Conservation (phyloP, 139 green algal species). For the Chlorella sp. region DNA sequence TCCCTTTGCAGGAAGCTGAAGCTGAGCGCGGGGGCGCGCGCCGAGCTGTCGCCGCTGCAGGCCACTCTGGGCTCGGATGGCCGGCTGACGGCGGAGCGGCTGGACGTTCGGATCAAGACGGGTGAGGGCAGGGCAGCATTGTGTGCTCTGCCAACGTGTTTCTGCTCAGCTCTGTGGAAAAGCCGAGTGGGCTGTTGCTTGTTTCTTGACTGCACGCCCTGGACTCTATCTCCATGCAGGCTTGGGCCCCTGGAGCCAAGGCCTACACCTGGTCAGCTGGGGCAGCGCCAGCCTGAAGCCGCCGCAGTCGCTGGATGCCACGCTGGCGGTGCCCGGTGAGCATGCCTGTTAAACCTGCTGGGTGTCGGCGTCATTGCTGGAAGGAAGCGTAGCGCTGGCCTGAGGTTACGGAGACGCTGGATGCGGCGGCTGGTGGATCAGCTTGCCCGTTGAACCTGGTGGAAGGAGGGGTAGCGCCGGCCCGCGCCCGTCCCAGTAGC, state of each 20-base stretch:
- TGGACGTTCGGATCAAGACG: conserved; percentile 12
- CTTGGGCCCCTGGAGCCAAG: not conserved
- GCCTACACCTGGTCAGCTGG: conserved; percentile 26
- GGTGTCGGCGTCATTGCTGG: not conserved
- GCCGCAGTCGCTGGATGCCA: conserved; percentile 25
- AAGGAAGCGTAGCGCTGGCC: not conserved
- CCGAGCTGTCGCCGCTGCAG: conserved; percentile 20
- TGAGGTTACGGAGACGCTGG: not conserved
- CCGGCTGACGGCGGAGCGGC: not conserved
- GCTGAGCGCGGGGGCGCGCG: not conserved
- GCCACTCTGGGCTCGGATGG: not conserved
- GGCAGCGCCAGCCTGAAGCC: conserved; percentile 10
- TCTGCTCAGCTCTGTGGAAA: too few relatives aligned
- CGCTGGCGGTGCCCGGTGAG: conserved; percentile 9
- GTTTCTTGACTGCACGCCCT: too few relatives aligned
- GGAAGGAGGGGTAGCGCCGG: not conserved
- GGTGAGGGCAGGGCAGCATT: not conserved
- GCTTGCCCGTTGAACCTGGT: not conserved
- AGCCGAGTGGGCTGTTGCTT: not conserved
- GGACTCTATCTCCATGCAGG: not conserved
- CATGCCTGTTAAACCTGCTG: not conserved
- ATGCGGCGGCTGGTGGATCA: not conserved
- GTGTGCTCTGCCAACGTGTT: too few relatives aligned
- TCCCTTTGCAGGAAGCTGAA: not conserved
- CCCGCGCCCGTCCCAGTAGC: not conserved